Conservation (phyloP, 2,329 filamentous ascomycete species). For the Cladosporium phlei region DNA sequence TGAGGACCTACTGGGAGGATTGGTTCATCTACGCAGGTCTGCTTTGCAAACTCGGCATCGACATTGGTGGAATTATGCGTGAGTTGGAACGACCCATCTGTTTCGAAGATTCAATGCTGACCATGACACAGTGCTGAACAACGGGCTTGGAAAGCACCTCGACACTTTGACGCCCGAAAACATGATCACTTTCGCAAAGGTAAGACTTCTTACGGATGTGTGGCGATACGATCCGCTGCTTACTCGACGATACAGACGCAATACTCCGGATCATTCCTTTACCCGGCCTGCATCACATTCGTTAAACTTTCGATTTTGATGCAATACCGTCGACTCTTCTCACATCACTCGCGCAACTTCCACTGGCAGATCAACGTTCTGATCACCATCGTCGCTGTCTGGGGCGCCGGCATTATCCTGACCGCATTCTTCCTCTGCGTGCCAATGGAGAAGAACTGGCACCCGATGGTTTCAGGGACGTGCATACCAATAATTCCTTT, state of each 20-base stretch:
- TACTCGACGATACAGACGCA: slow-evolving; percentile 7
- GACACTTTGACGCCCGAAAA: neutral
- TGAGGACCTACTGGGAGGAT: slow-evolving; percentile 16
- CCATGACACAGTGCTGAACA: slow-evolving; percentile 8
- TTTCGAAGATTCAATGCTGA: neutral
- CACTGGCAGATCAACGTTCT: slow-evolving; percentile 11
- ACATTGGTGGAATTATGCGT: slow-evolving; percentile 16
- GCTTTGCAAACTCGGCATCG: slow-evolving; percentile 16
- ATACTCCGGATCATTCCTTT: slow-evolving; percentile 16
- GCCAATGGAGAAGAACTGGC: slow-evolving; percentile 15
- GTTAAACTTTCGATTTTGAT: slow-evolving; percentile 17
- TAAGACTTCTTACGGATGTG: neutral
- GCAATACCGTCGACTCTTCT: slow-evolving; percentile 17
- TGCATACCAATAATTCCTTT: slow-evolving; percentile 16
- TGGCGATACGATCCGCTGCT: neutral
- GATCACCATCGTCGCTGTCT: slow-evolving; percentile 14
- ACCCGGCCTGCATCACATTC: slow-evolving; percentile 17
- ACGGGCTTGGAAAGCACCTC: slow-evolving; percentile 15
- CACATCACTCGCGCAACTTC: slow-evolving; percentile 11
- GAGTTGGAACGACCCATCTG: neutral
- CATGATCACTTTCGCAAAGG: slow-evolving; percentile 12
- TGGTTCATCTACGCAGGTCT: slow-evolving; percentile 17
- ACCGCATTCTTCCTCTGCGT: slow-evolving; percentile 16
- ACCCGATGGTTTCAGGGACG: neutral
- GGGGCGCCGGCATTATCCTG: slow-evolving; percentile 15